Evolutionary conservation across 768 basidiomycete species (phyloP), one percentile per base, ranked within the genome.

Genomic region (Lentinula edodes): DNA sequence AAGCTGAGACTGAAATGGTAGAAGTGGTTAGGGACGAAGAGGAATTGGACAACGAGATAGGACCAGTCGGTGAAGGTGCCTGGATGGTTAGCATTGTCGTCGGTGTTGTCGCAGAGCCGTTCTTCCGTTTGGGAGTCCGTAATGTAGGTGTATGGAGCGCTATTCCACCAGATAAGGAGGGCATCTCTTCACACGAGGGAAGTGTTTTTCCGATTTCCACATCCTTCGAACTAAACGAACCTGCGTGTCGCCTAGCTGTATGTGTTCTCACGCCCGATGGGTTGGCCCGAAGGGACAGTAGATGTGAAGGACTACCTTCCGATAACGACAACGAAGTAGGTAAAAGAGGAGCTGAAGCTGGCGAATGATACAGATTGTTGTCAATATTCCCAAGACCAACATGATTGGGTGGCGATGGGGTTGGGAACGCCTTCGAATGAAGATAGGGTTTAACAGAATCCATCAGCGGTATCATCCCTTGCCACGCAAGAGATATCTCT

Each of bases 221-320:
- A 70, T 97, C 95, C 69, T 93, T 90, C 28, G 82, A 87, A 63
- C 95, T 96, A 76, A 96, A 98, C 3, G 95, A 96, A n/a, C 95
- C 95, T 5, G 91, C 95, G 71, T 96, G 91, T 41, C 95, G 81
- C 48, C 94, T 80, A 23, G 84, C 81, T 53, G 82, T 87, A 32
- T 85, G 85, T 28, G 72, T 73, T 62, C 81, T 79, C 60, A 73
- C 80, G 61, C 66, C 74, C 45, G 65, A 67, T 64, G 66, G 74
- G 71, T 42, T 50, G 18, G 35, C 13, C 28, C 74, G 74, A 52
- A 70, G 66, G 36, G 72, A 67, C 36, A 61, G 58, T 55, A 58
- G 62, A 20, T 50, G 41, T 63, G 65, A 57, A 38, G 58, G 52
- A 66, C 42, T 67, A 63, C 54, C 63, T 60, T 58, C 39, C 50